Evolutionary conservation across 345 rosid genomes (phyloP).

Genomic region (Adansonia digitata): DNA sequence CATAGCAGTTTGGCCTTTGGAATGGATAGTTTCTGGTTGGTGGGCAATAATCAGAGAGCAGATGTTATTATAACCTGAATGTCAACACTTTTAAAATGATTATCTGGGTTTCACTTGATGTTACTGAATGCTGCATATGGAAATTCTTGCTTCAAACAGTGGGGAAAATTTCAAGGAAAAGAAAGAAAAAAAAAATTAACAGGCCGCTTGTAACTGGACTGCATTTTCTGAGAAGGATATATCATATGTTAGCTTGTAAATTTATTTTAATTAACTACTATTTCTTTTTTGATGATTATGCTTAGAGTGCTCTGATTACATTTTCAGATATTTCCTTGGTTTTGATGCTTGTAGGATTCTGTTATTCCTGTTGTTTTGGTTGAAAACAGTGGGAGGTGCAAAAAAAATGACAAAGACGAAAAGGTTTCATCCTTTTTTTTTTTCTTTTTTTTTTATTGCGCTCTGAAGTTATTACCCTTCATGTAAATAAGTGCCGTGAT

Average conservation of each 20-base stretch:
- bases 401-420: conserved; percentile 64
- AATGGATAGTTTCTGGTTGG: background rate
- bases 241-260: background rate
- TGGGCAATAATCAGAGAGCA: background rate
- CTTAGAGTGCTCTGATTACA: background rate
- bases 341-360: conserved; percentile 35
- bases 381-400: conserved; percentile 87
- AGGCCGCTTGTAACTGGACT: conserved; percentile 1
- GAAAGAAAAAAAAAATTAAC: background rate
- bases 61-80: background rate
- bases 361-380: conserved; percentile 54
- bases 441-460: background rate
- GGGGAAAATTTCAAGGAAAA: background rate
- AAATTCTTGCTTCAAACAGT: background rate
- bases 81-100: background rate
- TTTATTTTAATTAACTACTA: background rate
- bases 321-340: background rate
- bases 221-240: background rate
- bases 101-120: background rate
- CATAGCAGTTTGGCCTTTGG: background rate
- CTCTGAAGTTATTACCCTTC: background rate
- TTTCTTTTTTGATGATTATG: background rate
- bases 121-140: background rate
- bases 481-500: background rate
- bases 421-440: conserved; percentile 37